Conservation (phyloP, 768 basidiomycete species). For the Russula emetica region DNA sequence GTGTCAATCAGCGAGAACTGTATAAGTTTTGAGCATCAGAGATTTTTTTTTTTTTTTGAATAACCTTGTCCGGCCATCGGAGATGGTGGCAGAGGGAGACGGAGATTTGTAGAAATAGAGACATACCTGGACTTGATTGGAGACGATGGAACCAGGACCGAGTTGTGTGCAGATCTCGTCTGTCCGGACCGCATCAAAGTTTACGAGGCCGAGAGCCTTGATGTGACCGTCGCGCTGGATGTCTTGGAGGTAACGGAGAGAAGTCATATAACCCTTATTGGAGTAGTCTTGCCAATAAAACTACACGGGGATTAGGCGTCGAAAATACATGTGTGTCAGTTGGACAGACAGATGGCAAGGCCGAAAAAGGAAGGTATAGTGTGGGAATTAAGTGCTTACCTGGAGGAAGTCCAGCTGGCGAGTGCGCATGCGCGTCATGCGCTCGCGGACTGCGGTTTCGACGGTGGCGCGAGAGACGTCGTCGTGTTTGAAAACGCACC, state of each 20-base stretch:
- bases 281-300: slow-evolving; percentile 77
- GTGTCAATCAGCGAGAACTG: slow-evolving; percentile 83
- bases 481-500: slow-evolving; percentile 68
- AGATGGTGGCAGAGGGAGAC: background rate
- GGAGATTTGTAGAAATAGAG: background rate
- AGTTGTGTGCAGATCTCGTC: slow-evolving; percentile 77
- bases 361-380: slow-evolving; percentile 6
- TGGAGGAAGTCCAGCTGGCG: slow-evolving; percentile 66
- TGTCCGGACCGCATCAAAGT: slow-evolving; percentile 70
- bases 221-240: slow-evolving; percentile 59
- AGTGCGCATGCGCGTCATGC: slow-evolving; percentile 62
- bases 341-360: background rate
- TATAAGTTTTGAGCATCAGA: background rate
- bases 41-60: background rate
- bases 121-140: slow-evolving; percentile 77
- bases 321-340: background rate
- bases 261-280: slow-evolving; percentile 46
- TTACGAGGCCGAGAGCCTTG: slow-evolving; percentile 67
- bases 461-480: slow-evolving; percentile 52
- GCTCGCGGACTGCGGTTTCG: slow-evolving; percentile 60
- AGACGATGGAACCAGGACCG: slow-evolving; percentile 66
- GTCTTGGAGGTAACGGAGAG: slow-evolving; percentile 50
- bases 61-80: slow-evolving; percentile 13
- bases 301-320: slow-evolving; percentile 36
- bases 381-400: slow-evolving; percentile 38